phyloP scores from a whole-genome alignment of 495 filamentous ascomycete species.

The Penicillium tannophilum region DNA sequence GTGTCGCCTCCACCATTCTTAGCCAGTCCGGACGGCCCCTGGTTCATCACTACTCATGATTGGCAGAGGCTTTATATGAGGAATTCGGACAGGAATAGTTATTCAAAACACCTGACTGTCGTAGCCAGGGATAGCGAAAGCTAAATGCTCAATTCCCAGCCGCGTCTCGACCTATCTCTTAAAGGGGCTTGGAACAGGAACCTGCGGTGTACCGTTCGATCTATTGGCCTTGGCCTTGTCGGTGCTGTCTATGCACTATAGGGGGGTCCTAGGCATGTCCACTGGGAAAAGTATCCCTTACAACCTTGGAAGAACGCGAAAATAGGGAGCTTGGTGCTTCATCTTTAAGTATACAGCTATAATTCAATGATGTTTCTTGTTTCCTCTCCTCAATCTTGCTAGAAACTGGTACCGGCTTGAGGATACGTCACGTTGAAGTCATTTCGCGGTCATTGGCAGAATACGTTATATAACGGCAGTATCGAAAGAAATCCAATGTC shows the following conservation, averaged over 20 bases:
- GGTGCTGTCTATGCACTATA: background rate
- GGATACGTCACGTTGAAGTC: background rate
- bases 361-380: too few species aligned
- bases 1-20: background rate
- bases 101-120: background rate
- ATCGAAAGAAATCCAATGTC: background rate
- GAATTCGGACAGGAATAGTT: background rate
- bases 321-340: too few species aligned
- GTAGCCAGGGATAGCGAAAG: constrained; percentile 1
- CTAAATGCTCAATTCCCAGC: constrained; percentile 1
- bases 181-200: background rate
- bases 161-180: background rate
- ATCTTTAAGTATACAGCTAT: too few species aligned
- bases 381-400: background rate
- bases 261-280: background rate
- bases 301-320: too few species aligned
- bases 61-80: background rate
- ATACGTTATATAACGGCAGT: background rate
- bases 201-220: background rate
- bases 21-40: background rate
- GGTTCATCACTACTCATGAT: background rate
- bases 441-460: background rate
- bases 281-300: background rate
- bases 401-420: background rate
- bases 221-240: background rate